Conservation (phyloP, 371 early-diverging fungal species). For the Mucor saturninus region DNA sequence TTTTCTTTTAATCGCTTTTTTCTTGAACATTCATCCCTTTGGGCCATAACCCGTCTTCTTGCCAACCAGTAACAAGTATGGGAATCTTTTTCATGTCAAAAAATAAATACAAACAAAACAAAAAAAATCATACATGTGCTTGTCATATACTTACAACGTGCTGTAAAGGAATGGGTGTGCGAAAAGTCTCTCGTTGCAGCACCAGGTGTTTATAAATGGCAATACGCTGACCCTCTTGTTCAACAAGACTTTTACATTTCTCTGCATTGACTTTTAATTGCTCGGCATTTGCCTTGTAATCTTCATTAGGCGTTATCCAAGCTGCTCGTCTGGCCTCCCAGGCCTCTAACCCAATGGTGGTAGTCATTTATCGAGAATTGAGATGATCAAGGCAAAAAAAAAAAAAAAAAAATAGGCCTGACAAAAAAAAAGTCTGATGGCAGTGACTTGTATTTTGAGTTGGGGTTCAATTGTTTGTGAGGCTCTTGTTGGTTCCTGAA, state of each 20-base stretch:
- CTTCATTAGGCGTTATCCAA: constrained; percentile 27
- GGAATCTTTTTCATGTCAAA: constrained; percentile 27
- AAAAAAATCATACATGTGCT: neutral
- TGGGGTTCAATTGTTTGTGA: too few relatives aligned
- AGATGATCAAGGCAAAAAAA: neutral
- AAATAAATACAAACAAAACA: constrained; percentile 2
- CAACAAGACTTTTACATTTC: constrained; percentile 3
- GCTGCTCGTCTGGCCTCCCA: constrained; percentile 27
- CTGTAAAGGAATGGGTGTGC: constrained; percentile 24
- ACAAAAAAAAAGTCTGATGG: too few relatives aligned
- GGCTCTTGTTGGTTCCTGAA: too few relatives aligned
- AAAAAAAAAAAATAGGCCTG: neutral
- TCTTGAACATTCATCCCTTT: constrained; percentile 36
- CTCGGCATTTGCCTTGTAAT: constrained; percentile 2
- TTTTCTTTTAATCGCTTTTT: constrained; percentile 23
- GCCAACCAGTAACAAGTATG: constrained; percentile 44
- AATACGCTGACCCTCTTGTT: constrained; percentile 6
- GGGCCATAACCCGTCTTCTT: constrained; percentile 49
- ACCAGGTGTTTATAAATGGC: constrained; percentile 25
- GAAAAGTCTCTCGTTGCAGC: constrained; percentile 12
- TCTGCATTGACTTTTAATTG: neutral
- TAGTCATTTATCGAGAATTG: neutral
- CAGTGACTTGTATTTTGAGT: too few relatives aligned
- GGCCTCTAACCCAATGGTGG: constrained; percentile 21
- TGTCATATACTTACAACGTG: constrained; percentile 21